These are phyloP conservation scores for Ogataea parapolymorpha DNA, from an alignment of 805 yeast species.

Conservation along the genomic window DNA sequence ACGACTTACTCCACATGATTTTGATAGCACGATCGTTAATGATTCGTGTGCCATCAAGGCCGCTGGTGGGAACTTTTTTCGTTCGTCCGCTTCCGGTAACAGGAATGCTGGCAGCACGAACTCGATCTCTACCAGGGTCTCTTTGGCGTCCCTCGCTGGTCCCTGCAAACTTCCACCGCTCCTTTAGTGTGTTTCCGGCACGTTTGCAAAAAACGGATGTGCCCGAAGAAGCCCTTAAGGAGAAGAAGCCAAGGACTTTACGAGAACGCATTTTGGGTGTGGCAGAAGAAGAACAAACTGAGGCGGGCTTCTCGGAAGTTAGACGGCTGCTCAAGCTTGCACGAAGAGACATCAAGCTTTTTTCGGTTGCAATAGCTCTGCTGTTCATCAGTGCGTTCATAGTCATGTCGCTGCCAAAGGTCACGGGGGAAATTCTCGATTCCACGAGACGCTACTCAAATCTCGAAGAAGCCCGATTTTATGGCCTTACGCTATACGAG, in stretches of 20 bases:
- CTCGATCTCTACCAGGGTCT: neutral
- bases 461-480: constrained; percentile 31
- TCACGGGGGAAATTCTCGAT: constrained; percentile 54
- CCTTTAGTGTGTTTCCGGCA: neutral
- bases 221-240: neutral
- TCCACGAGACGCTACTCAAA: constrained; percentile 37
- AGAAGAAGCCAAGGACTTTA: constrained; percentile 18
- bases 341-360: constrained; percentile 42
- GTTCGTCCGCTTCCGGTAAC: neutral
- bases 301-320: constrained; percentile 37
- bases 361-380: constrained; percentile 41
- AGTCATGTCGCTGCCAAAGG: constrained; percentile 52
- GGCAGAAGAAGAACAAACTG: constrained; percentile 30
- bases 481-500: constrained; percentile 59
- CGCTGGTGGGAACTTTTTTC: neutral
- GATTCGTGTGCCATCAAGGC: neutral
- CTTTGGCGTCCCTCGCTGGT: neutral
- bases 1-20: neutral
- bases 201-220: neutral
- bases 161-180: neutral
- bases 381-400: constrained; percentile 46
- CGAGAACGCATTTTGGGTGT: constrained; percentile 31
- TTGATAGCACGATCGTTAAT: neutral
- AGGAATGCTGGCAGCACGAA: neutral
- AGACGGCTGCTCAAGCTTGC: constrained; percentile 41